Percentiles rank a stretch among this genome's conserved stretches.
Evolutionary conservation across 495 filamentous ascomycete genomes (phyloP).

Genomic region (Talaromyces stipitatus): DNA sequence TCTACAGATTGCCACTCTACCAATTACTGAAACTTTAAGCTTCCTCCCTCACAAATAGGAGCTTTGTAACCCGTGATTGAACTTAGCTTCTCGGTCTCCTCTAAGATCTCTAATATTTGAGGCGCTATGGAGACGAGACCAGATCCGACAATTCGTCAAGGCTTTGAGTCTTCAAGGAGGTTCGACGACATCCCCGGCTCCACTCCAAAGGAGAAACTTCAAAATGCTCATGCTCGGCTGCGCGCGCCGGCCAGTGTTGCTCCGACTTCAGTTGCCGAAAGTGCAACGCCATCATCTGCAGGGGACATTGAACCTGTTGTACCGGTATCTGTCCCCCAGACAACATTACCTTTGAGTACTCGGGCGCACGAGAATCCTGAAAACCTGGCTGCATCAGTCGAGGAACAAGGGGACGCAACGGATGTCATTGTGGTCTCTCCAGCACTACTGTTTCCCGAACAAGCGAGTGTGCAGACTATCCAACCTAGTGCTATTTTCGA

Average conservation of each 20-base stretch:
- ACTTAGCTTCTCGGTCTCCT: too few relatives aligned
- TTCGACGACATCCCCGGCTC: conserved; percentile 21
- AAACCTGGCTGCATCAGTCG: conserved; percentile 12
- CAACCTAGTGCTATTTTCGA: conserved; percentile 35
- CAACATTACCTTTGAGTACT: conserved; percentile 29
- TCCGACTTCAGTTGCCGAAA: conserved; percentile 9
- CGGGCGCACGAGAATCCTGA: conserved; percentile 22
- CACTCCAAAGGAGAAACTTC: conserved; percentile 24
- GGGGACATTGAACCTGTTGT: conserved; percentile 33
- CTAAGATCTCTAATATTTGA: too few relatives aligned
- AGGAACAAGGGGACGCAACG: conserved; percentile 16
- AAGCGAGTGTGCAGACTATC: conserved; percentile 27
- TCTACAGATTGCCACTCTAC: neutral
- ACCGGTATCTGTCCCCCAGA: conserved; percentile 22
- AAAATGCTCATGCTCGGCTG: conserved; percentile 21
- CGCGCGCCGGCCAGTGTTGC: conserved; percentile 6
- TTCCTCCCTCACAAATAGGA: neutral
- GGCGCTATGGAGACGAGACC: neutral
- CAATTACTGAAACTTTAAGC: neutral
- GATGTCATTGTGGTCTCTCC: conserved; percentile 7
- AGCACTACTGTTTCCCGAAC: conserved; percentile 4
- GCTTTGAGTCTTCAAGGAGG: conserved; percentile 18
- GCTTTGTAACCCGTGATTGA: too few relatives aligned
- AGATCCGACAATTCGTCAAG: neutral
- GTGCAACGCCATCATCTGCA: conserved; percentile 33